Base-by-base conservation (phyloP, 371 early-diverging fungal species). In the Fennellomyces sp. region DNA sequence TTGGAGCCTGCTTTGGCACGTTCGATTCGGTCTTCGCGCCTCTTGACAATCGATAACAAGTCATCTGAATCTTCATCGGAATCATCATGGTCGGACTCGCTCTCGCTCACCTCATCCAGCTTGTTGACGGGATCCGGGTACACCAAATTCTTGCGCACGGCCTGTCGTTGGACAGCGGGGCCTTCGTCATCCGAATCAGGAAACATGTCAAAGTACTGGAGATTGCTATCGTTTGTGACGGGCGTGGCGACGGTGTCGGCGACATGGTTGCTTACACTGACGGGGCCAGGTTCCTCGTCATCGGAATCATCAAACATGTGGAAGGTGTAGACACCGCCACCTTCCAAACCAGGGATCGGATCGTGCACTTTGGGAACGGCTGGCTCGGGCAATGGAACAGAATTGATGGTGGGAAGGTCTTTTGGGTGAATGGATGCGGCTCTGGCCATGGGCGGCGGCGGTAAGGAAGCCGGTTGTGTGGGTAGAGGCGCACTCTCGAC, bases 161-260 rank as follows among this genome's bases (percentile, higher is more conserved):
- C 45, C 7, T 0, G 45, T 45, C 23, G 17, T 13, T 42, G 8
- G 5, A 25, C 23, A 8, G 45, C 45, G 1, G 10, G n/a, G 10
- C 23, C 45, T 21, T 45, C 23, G 23, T 45, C 45, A 45, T 56
- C 56, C 8, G 56, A 56, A 30, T 56, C 56, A 2, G 56, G 56
- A 45, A 56, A 56, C 56, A 56, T 56, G 25, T 56, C 56, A 29
- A 56, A 56, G 17, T 42, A 56, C 2, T 29, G 35, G 13, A 53
- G 21, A 10, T 33, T 53, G 28, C 33, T 52, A 8, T 19, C 53
- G 2, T 27, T 27, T 2, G 27, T 27, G 51, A 21, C 27, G 51
- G 25, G 8, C 26, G 25, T 2, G 51, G 51, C 27, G 51, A 28
- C 53, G 53, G 33, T n/a, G 53, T 31, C 19, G 5, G 51, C 1